Percentiles rank a stretch among this genome's conserved stretches.
These are phyloP conservation scores for Xerocomus potaroensis DNA, from an alignment of 768 basidiomycete species.

Conservation along the genomic window DNA sequence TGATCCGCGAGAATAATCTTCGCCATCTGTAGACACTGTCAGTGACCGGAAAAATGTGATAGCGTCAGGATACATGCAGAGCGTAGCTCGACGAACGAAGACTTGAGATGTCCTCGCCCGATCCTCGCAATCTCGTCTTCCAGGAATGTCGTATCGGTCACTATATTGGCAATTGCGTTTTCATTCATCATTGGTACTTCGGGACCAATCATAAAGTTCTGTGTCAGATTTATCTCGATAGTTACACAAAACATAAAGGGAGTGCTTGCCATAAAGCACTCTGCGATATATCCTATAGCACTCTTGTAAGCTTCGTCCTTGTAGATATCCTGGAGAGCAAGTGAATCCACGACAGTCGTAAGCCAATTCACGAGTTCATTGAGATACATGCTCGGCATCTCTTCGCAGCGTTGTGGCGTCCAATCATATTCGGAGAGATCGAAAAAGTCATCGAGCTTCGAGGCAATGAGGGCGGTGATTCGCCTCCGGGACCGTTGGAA, in stretches of 20 bases:
- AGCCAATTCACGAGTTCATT: conserved; percentile 96
- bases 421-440: conserved; percentile 95
- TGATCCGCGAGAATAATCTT: conserved; percentile 69
- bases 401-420: conserved; percentile 68
- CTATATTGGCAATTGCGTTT: conserved; percentile 80
- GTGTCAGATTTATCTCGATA: conserved; percentile 7
- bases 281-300: conserved; percentile 84
- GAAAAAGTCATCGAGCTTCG: conserved; percentile 94
- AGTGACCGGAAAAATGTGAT: not conserved
- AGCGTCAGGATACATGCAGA: conserved; percentile 44
- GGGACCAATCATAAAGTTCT: conserved; percentile 78
- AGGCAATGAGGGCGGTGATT: conserved; percentile 77
- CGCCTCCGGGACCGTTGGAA: conserved; percentile 67
- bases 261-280: conserved; percentile 75
- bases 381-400: conserved; percentile 87
- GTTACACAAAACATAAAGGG: not conserved
- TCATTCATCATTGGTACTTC: conserved; percentile 82
- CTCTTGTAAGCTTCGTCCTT: conserved; percentile 88
- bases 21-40: conserved; percentile 45
- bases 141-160: conserved; percentile 83
- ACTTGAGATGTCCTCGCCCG: conserved; percentile 63
- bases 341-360: conserved; percentile 91
- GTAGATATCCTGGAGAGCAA: conserved; percentile 75
- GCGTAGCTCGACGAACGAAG: conserved; percentile 77
- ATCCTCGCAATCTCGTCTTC: conserved; percentile 81